phyloP scores from a whole-genome alignment of 495 filamentous ascomycete species.

The Parathielavia appendiculata region DNA sequence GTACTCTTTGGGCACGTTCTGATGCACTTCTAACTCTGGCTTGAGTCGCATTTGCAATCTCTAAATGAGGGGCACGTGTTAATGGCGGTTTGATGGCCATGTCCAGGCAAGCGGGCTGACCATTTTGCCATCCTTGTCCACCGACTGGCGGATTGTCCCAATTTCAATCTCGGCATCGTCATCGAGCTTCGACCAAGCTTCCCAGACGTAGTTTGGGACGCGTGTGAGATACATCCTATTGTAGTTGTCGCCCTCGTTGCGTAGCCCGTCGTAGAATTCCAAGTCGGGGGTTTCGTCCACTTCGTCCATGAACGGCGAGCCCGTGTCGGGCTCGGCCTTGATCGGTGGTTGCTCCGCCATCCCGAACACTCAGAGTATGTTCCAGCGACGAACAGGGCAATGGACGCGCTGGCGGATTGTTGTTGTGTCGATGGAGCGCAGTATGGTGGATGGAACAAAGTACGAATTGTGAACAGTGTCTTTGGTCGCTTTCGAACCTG shows the following conservation, averaged over 20 bases:
- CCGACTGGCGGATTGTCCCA: slow-evolving; percentile 67
- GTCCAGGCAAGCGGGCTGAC: slow-evolving; percentile 30
- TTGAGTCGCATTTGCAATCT: slow-evolving; percentile 42
- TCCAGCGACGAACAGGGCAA: neutral
- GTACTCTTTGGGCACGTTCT: slow-evolving; percentile 76
- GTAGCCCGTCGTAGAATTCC: slow-evolving; percentile 57
- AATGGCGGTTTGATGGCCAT: slow-evolving; percentile 2
- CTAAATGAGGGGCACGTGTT: slow-evolving; percentile 25
- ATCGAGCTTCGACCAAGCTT: slow-evolving; percentile 52
- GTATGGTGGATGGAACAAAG: neutral
- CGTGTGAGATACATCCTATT: slow-evolving; percentile 66
- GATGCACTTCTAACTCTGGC: slow-evolving; percentile 51
- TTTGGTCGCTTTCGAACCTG: neutral
- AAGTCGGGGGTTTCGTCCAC: slow-evolving; percentile 88
- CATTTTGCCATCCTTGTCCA: slow-evolving; percentile 37
- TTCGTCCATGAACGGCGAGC: slow-evolving; percentile 55
- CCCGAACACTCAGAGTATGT: neutral
- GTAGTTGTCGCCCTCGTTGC: slow-evolving; percentile 28
- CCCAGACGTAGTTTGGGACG: slow-evolving; percentile 72
- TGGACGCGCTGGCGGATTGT: neutral
- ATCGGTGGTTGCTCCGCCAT: slow-evolving; percentile 47
- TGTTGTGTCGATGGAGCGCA: neutral
- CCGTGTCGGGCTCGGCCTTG: slow-evolving; percentile 65
- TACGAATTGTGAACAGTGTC: neutral
- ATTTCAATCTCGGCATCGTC: slow-evolving; percentile 59